Evolutionary conservation across 352 stramenopile species (phyloP).

Genomic region (Phytophthora citricola): DNA sequence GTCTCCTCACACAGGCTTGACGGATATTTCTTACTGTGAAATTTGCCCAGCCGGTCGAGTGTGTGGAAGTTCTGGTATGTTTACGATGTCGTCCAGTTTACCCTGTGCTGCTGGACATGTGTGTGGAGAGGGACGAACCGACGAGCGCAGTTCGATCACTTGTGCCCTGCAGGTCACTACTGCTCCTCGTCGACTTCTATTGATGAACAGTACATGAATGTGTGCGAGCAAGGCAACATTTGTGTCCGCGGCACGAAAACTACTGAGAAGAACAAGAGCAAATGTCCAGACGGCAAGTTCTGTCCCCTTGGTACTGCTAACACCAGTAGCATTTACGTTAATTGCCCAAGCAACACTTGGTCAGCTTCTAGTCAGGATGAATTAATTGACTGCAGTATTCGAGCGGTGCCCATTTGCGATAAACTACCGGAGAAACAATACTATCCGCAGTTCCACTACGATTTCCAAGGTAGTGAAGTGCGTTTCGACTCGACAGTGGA

Average conservation of each 20-base stretch:
- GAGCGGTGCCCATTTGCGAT: conserved; percentile 93
- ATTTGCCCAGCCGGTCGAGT: conserved; percentile 95
- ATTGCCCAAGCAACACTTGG: conserved; percentile 93
- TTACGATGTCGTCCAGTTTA: conserved; percentile 80
- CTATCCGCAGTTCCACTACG: conserved; percentile 81
- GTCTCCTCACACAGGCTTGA: conserved; percentile 90
- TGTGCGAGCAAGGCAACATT: conserved; percentile 90
- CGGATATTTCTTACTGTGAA: conserved; percentile 96
- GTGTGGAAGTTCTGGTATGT: conserved; percentile 92
- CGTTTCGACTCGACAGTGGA: conserved; percentile 83
- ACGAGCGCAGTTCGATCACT: conserved; percentile 90
- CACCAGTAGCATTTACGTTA: conserved; percentile 78
- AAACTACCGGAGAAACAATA: conserved; percentile 87
- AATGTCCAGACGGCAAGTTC: conserved; percentile 94
- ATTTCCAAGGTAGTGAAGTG: conserved; percentile 57
- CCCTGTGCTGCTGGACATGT: conserved; percentile 93
- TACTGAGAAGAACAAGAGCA: conserved; percentile 91
- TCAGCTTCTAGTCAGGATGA: conserved; percentile 78
- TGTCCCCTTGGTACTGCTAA: conserved; percentile 92
- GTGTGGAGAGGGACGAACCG: conserved; percentile 94
- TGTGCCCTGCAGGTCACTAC: conserved; percentile 93
- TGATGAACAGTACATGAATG: conserved; percentile 82
- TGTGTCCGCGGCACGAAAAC: conserved; percentile 90
- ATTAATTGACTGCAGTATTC: conserved; percentile 91
- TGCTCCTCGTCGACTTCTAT: conserved; percentile 88